These are phyloP conservation scores for Prunus fruticosa DNA, from an alignment of 306 rosid species.

Conservation along the genomic window DNA sequence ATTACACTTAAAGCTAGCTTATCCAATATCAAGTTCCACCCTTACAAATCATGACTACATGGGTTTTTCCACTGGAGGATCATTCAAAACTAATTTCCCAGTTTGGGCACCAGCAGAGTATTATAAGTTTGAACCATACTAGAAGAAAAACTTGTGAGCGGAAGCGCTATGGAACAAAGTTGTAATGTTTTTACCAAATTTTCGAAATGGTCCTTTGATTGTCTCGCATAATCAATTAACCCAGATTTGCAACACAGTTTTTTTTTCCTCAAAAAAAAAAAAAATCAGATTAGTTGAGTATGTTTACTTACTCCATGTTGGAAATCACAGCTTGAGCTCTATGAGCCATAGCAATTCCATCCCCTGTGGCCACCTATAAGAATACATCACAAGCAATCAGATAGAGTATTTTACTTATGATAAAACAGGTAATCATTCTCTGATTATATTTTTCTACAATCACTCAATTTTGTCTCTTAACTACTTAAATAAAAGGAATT, in stretches of 20 bases:
- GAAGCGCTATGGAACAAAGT: neutral
- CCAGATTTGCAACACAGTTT: neutral
- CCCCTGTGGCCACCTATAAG: slow-evolving; percentile 89
- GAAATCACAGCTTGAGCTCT: slow-evolving; percentile 95
- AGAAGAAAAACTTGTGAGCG: neutral
- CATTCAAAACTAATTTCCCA: neutral
- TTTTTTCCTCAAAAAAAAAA: neutral
- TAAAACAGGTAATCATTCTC: neutral
- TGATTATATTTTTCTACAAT: neutral
- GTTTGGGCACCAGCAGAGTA: neutral
- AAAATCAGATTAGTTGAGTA: neutral
- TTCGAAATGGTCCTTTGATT: neutral
- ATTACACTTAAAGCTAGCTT: neutral
- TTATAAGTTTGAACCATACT: neutral
- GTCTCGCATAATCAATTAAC: neutral
- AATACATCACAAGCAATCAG: slow-evolving; percentile 17
- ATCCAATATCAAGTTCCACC: neutral
- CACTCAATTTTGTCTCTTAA: neutral
- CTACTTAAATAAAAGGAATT: neutral
- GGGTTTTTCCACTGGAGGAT: neutral
- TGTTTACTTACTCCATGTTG: slow-evolving; percentile 87
- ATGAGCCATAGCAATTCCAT: slow-evolving; percentile 96
- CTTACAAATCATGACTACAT: neutral
- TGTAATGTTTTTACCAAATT: neutral
- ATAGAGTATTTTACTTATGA: neutral